phyloP scores from a whole-genome alignment of 2,329 filamentous ascomycete species.

The Colletotrichum sansevieriae region DNA sequence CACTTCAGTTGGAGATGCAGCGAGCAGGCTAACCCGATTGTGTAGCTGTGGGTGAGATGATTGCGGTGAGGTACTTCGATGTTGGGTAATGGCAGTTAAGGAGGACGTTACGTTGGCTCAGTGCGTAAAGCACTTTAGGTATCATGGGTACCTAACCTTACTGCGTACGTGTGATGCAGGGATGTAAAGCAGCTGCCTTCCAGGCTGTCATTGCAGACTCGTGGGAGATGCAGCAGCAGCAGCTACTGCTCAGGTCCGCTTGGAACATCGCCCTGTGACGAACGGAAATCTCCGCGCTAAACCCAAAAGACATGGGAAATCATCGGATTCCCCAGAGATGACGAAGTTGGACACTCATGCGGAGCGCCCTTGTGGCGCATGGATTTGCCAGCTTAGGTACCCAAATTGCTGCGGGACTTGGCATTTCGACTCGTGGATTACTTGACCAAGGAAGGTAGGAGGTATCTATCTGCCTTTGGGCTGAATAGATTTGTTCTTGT shows the following conservation, averaged over 20 bases:
- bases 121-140: conserved; percentile 14
- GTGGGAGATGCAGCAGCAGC: conserved; percentile 10
- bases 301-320: conserved; percentile 21
- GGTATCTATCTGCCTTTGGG: not conserved
- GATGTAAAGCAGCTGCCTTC: conserved; percentile 4
- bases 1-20: conserved; percentile 34
- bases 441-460: no score
- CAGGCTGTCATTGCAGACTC: conserved; percentile 29
- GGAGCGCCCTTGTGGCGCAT: conserved; percentile 20
- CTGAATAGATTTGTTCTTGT: not conserved
- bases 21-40: conserved; percentile 20
- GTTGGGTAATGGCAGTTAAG: not conserved
- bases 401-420: conserved; percentile 24
- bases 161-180: conserved; percentile 5
- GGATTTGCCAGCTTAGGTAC: conserved; percentile 8
- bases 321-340: conserved; percentile 33
- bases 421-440: not conserved
- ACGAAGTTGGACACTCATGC: conserved; percentile 24
- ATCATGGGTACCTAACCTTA: conserved; percentile 14
- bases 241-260: conserved; percentile 11
- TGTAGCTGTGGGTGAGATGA: conserved; percentile 14
- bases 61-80: conserved; percentile 3
- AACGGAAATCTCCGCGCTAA: conserved; percentile 32
- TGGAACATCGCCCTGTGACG: conserved; percentile 14
- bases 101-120: conserved; percentile 37